phyloP scores from a whole-genome alignment of 176 grass and related monocot genomes.

The Themeda triandra region DNA sequence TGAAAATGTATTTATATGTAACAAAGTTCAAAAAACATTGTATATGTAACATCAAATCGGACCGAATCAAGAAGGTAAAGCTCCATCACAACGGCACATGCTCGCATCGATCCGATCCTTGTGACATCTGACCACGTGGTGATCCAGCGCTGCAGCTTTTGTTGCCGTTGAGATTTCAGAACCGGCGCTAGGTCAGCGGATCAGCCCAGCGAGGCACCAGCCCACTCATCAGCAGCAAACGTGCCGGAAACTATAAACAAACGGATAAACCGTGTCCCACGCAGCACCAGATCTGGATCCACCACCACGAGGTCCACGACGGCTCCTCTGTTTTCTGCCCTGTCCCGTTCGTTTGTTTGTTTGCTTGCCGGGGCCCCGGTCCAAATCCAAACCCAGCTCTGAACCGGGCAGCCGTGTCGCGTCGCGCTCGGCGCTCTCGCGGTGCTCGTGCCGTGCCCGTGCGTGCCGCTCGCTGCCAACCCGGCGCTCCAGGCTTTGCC shows the following conservation, averaged over 20 bases:
- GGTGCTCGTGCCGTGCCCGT: neutral
- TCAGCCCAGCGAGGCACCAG: neutral
- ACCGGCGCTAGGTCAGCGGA: neutral
- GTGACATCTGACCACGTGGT: neutral
- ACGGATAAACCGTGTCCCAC: neutral
- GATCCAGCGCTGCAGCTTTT: neutral
- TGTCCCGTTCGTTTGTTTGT: too few species aligned
- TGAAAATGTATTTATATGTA: neutral
- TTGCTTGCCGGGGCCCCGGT: too few species aligned
- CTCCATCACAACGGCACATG: neutral
- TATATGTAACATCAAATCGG: neutral
- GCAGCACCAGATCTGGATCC: constrained; percentile 26
- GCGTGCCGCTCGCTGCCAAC: too few species aligned
- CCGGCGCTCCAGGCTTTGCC: neutral
- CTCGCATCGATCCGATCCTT: neutral
- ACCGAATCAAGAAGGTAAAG: neutral
- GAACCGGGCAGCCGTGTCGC: neutral
- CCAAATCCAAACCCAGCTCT: too few species aligned
- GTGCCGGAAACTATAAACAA: neutral
- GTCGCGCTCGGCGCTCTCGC: too few species aligned
- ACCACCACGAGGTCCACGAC: too few species aligned
- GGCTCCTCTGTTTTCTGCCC: too few species aligned
- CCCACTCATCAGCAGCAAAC: neutral
- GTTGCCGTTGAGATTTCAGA: neutral
- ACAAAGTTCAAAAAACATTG: too few species aligned